Evolutionary conservation across 805 yeast species (phyloP), one percentile per base, ranked within the genome.

Genomic region (Lachancea meyersii): DNA sequence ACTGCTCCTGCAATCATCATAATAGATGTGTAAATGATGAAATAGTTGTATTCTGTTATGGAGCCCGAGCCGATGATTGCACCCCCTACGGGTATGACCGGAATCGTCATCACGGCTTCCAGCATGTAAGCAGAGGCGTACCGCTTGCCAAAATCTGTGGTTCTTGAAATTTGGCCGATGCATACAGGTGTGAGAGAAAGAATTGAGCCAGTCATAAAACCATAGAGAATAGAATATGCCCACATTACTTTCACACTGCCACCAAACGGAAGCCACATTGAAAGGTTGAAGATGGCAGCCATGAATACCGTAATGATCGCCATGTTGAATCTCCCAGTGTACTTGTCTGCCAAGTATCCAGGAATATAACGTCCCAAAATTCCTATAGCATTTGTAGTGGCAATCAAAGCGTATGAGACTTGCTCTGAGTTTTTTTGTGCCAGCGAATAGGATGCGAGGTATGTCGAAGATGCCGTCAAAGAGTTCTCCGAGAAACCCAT

Each of bases 101-200:
- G 67, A 20, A 77, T 61, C 24, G 70, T 65, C 9, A 72, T 65
- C 43, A 77, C 63, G 1, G 86, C 73, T 11, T 77, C 79, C 50
- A 79, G 58, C 37, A 78, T 71, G 57, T 79, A 81, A 51, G 76
- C 71, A 1, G 80, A 71, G 1, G 80, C 73, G 53, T 75, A 77
- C 14, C 79, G 65, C 51, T 71, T 71, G 6, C 81, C 82, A 53
- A 76, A 76, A 48, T 69, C 72, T 31, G 71, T 73, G 1, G 75
- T 70, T 41, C 73, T 70, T 13, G 82, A 75, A 28, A 80, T 75
- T 40, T 75, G 78, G 0, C 80, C 81, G 31, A 76, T 65, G 51
- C 82, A 75, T 2, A 75, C 78, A 1, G 84, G 83, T n/a, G 77
- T 71, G 32, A 79, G 53, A 3, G 82, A 71, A 37, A 79, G 63